A percentile compares a stretch with the other conserved stretches of the same genome.
phyloP scores from a whole-genome alignment of 2,329 filamentous ascomycete genomes.

The Trichoderma sp. region DNA sequence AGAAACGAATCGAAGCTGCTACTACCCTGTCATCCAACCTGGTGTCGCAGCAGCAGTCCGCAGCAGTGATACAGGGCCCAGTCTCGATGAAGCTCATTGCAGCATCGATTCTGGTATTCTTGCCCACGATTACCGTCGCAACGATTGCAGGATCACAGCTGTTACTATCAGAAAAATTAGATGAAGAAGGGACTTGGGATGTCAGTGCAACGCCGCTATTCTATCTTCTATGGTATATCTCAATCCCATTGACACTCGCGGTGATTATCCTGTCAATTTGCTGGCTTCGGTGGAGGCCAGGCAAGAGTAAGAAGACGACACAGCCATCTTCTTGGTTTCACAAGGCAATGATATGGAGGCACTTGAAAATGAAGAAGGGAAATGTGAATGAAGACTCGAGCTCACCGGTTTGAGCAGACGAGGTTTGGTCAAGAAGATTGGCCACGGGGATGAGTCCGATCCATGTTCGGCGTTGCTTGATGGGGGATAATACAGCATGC shows the following conservation, averaged over 20 bases:
- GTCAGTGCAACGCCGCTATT: slow-evolving; percentile 29
- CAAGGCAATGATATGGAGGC: neutral
- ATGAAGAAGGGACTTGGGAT: slow-evolving; percentile 25
- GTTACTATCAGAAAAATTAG: slow-evolving; percentile 24
- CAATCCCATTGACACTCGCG: slow-evolving; percentile 29
- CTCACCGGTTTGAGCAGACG: neutral
- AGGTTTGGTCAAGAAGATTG: neutral
- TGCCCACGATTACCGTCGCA: slow-evolving; percentile 37
- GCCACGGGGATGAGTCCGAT: neutral
- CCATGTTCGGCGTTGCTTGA: neutral
- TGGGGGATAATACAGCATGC: neutral
- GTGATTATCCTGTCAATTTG: slow-evolving; percentile 26
- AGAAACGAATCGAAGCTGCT: slow-evolving; percentile 35
- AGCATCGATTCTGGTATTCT: slow-evolving; percentile 37
- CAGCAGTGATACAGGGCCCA: slow-evolving; percentile 34
- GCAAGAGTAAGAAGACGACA: slow-evolving; percentile 16
- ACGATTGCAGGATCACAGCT: slow-evolving; percentile 32
- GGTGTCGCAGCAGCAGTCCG: slow-evolving; percentile 37
- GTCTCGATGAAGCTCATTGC: slow-evolving; percentile 39
- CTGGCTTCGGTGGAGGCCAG: slow-evolving; percentile 32
- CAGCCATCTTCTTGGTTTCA: neutral
- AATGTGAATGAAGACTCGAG: neutral
- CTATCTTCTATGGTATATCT: slow-evolving; percentile 32
- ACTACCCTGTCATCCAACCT: slow-evolving; percentile 37
- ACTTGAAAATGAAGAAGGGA: neutral